phyloP scores from a whole-genome alignment of 768 basidiomycete genomes.

The Dentipellis sp. region DNA sequence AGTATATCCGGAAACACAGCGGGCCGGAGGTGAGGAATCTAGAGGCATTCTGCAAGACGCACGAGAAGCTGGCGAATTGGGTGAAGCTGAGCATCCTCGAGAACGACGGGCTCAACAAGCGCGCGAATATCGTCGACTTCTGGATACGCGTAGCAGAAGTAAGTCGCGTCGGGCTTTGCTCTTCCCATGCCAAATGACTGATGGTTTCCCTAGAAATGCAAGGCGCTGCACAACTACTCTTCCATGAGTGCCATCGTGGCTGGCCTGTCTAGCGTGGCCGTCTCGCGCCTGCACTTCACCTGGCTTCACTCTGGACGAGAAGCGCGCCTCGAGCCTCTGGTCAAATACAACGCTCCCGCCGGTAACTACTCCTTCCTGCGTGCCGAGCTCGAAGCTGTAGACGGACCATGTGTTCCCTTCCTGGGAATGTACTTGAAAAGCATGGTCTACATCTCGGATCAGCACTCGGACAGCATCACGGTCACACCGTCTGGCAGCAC shows the following conservation, averaged over 20 bases:
- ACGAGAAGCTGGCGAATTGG: constrained; percentile 58
- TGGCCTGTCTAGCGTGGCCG: constrained; percentile 49
- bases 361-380: constrained; percentile 52
- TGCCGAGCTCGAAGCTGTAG: constrained; percentile 27
- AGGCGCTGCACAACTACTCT: constrained; percentile 51
- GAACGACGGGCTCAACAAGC: constrained; percentile 38
- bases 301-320: constrained; percentile 57
- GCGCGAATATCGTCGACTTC: constrained; percentile 54
- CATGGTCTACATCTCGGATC: constrained; percentile 45
- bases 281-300: constrained; percentile 49
- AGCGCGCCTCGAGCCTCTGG: constrained; percentile 39
- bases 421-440: constrained; percentile 55
- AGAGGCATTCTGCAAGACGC: constrained; percentile 44
- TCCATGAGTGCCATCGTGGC: constrained; percentile 60
- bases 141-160: constrained; percentile 81
- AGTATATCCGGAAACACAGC: constrained; percentile 37
- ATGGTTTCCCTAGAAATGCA: constrained; percentile 45
- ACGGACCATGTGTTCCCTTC: constrained; percentile 59
- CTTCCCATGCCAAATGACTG: neutral
- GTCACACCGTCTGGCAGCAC: constrained; percentile 9
- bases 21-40: constrained; percentile 35
- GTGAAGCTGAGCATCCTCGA: constrained; percentile 55
- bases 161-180: constrained; percentile 15
- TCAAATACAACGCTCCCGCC: constrained; percentile 48
- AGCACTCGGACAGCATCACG: constrained; percentile 30